Evolutionary conservation across 2,329 filamentous ascomycete genomes (phyloP).

Genomic region (Monilinia aucupariae): DNA sequence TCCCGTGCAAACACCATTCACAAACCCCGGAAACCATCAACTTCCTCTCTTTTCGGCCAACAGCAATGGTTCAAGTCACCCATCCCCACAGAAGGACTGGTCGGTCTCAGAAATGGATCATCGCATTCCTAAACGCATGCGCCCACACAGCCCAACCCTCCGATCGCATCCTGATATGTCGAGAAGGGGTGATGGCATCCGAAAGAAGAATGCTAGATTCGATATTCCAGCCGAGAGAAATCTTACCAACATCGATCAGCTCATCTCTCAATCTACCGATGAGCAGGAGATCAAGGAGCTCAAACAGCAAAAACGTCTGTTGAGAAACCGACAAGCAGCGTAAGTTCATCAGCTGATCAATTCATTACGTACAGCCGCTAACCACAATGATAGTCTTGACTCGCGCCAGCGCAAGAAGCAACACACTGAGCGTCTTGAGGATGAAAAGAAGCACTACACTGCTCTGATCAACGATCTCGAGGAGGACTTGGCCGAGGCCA

Average conservation of each 20-base stretch:
- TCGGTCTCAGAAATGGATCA: slow-evolving; percentile 46
- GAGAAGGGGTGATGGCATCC: slow-evolving; percentile 53
- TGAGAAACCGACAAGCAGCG: slow-evolving; percentile 96
- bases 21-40: slow-evolving; percentile 45
- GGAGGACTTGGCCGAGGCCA: slow-evolving; percentile 65
- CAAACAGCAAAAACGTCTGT: slow-evolving; percentile 93
- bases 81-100: slow-evolving; percentile 57
- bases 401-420: slow-evolving; percentile 97
- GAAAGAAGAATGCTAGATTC: slow-evolving; percentile 98
- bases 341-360: slow-evolving; percentile 46
- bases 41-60: slow-evolving; percentile 51
- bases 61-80: slow-evolving; percentile 45
- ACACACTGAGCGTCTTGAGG: slow-evolving; percentile 92
- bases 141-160: slow-evolving; percentile 59
- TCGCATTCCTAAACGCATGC: slow-evolving; percentile 54
- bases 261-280: slow-evolving; percentile 82
- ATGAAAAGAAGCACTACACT: slow-evolving; percentile 91
- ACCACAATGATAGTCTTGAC: slow-evolving; percentile 61
- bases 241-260: slow-evolving; percentile 86
- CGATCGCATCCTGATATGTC: slow-evolving; percentile 69
- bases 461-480: slow-evolving; percentile 72
- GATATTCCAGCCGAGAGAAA: slow-evolving; percentile 94
- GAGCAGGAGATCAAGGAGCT: slow-evolving; percentile 95
- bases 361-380: slow-evolving; percentile 24
- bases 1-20: slow-evolving; percentile 52